A percentile compares a stretch with the other conserved stretches of the same genome.
phyloP scores from a whole-genome alignment of 495 filamentous ascomycete species.

The Podospora anserina region DNA sequence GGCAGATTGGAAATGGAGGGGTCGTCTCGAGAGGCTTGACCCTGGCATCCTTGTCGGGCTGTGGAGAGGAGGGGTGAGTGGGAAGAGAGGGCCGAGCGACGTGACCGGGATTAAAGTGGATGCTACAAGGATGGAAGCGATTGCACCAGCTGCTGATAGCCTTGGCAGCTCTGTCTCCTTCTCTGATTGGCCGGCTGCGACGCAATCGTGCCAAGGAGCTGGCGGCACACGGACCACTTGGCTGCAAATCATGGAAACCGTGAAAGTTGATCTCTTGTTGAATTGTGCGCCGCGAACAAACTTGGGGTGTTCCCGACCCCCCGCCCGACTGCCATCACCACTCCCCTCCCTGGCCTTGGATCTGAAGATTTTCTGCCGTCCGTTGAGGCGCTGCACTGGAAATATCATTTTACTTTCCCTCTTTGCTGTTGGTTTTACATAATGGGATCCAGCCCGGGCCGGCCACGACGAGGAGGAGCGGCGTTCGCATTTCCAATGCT shows the following conservation, averaged over 20 bases:
- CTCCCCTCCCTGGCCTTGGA: background rate
- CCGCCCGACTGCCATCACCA: background rate
- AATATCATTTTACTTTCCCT: background rate
- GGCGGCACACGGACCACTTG: slow-evolving; percentile 27
- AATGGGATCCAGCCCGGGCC: background rate
- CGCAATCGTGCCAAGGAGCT: slow-evolving; percentile 30
- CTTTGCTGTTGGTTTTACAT: background rate
- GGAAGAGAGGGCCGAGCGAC: slow-evolving; percentile 18
- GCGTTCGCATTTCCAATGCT: background rate
- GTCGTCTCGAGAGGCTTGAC: background rate
- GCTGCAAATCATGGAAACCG: slow-evolving; percentile 26
- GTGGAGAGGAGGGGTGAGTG: slow-evolving; percentile 17
- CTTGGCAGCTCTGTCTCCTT: slow-evolving; percentile 20
- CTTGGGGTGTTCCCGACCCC: background rate
- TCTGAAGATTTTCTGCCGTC: background rate
- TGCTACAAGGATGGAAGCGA: slow-evolving; percentile 26
- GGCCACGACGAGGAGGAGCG: background rate
- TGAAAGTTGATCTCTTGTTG: slow-evolving; percentile 7
- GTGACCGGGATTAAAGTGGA: slow-evolving; percentile 17
- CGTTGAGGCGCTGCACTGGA: background rate
- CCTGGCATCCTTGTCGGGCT: slow-evolving; percentile 17
- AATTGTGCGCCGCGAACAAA: background rate
- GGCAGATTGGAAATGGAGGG: slow-evolving; percentile 16
- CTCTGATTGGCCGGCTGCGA: slow-evolving; percentile 21
- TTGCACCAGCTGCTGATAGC: slow-evolving; percentile 24